Base-by-base conservation (phyloP, 306 rosid species). In the Cotoneaster glaucophyllus region DNA sequence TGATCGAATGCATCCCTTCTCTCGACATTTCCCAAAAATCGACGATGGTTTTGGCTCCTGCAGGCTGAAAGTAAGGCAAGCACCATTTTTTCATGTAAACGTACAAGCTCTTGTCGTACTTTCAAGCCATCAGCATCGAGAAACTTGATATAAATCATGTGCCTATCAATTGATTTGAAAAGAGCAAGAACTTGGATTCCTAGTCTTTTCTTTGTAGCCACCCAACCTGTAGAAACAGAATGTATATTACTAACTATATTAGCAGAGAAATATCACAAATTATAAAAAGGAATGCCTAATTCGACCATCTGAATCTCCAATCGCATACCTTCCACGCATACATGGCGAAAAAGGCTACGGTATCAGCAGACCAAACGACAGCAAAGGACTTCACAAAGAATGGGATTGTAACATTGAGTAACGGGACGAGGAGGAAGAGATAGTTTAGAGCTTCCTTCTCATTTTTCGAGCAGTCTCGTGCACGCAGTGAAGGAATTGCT, bases 381-480 rank as follows among this genome's bases (percentile, higher is more conserved):
- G 99, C 88, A 79, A 95, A 95, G n/a, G 99, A 95, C 86, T 95
- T 95, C 89, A 74, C 85, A 72, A 95, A 90, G 90, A 92, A 92
- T n/a, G 99, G 99, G 69, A 95, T 95, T 53, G 62, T 53, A 77
- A 95, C 90, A 71, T 95, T 95, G 72, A 95, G 78, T 80, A 95
- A 77, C 43, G 99, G 99, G 69, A 95, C 21, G n/a, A 95, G 88
- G 64, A 95, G 91, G 79, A 95, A 92, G 31, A 95, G 96, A 84
- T 92, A 92, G 90, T 95, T 95, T 34, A 95, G 91, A 81, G 99
- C 99, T 81, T 95, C 99, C 83, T 95, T 95, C 91, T 95, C 99
- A 69, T 90, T 89, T 72, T 95, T 95, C 3, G 97, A 90, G 88
- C 99, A 95, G 84, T 95, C 99, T 74, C 97, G 91, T 25, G 97